Evolutionary conservation across 75 land plant species (phyloP).

Genomic region (Picea sitchensis): DNA sequence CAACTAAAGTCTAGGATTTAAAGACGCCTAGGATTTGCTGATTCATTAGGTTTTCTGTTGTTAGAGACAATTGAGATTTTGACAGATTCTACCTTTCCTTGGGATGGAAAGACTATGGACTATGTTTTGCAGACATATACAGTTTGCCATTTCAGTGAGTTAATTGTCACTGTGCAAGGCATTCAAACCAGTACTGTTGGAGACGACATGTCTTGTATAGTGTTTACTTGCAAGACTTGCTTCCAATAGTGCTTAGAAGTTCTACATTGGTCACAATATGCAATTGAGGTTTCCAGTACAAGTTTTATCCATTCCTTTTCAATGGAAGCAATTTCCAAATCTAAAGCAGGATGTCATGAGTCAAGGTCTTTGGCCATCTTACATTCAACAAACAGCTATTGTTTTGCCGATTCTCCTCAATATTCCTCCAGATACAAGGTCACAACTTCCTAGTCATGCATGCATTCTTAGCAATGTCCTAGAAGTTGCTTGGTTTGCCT

Average conservation of each 20-base stretch:
- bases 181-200: neutral
- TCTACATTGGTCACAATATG: neutral
- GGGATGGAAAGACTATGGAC: constrained; percentile 59
- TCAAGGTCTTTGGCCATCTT: constrained; percentile 39
- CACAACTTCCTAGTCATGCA: constrained; percentile 62
- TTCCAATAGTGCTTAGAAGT: constrained; percentile 34
- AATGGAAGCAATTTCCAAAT: constrained; percentile 60
- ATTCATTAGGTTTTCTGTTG: constrained; percentile 31
- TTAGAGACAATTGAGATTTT: constrained; percentile 49
- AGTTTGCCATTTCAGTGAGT: constrained; percentile 50
- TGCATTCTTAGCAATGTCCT: constrained; percentile 79
- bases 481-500: constrained; percentile 50
- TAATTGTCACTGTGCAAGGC: constrained; percentile 37
- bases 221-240: constrained; percentile 34
- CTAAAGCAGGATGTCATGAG: constrained; percentile 67
- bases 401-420: constrained; percentile 36
- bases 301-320: constrained; percentile 74
- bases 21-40: constrained; percentile 23
- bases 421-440: constrained; percentile 33
- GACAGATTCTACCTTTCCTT: constrained; percentile 50
- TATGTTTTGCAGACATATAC: constrained; percentile 39
- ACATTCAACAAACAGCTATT: constrained; percentile 57
- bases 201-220: constrained; percentile 42
- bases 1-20: constrained; percentile 35
- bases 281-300: constrained; percentile 56